Evolutionary conservation across 768 basidiomycete genomes (phyloP), one percentile per base, ranked within the genome.

Genomic region (Termitomyces titanicus): DNA sequence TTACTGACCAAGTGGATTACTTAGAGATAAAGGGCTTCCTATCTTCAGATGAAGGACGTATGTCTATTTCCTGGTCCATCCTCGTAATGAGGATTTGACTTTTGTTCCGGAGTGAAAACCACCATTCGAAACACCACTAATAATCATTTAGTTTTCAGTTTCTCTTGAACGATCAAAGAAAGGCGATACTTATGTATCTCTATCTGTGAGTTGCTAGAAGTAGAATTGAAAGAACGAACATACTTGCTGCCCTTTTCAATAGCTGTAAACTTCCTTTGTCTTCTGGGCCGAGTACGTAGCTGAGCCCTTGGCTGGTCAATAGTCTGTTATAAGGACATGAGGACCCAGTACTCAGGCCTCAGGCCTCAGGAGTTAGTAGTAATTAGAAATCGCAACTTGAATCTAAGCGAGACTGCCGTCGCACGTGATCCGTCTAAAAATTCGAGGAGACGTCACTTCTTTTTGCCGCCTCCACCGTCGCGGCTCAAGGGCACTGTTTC

Each of bases 71-170:
- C n/a, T 59, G 98, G 85, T 11, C 91, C 90, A 46, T 90, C 85
- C 61, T 89, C 83, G 47, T 94, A n/a, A 90, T 0, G 90, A 92
- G 0, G 88, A 89, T 64, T 90, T 88, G 13, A 97, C 92, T 69
- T 87, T 92, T 12, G 90, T 67, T 99, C 95, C 0, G 91, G 89
- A 0, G 82, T 73, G 68, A 97, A 98, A 3, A 98, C 84, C 52
- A 95, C 86, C 68, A 99, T 71, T 37, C 95, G 78, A 68, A 98
- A 97, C 11, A 89, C 81, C 8, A 89, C 96, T 98, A 15, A 27
- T 44, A 48, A 22, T 51, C 48, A 50, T 51, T 47, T 31, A 12
- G 56, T 43, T 47, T 11, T 34, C 3, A 51, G 17, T 43, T 38
- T 18, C 9, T 31, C 24, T 43, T 27, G 2, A 37, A 25, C 3